Conservation (phyloP, 2,329 filamentous ascomycete genomes). For the Stagonosporopsis rhizophila region DNA sequence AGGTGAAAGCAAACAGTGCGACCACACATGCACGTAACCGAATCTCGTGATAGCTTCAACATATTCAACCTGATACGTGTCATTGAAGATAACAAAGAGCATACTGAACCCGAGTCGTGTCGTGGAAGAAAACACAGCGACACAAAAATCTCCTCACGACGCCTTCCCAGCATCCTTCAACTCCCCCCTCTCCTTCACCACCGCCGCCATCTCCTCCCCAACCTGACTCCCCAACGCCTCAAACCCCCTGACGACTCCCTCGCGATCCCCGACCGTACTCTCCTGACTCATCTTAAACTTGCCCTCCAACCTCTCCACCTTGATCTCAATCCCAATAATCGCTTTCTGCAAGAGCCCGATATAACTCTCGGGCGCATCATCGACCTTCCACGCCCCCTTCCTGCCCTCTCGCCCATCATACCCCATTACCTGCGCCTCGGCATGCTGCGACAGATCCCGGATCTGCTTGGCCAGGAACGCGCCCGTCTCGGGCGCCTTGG, state of each 20-base stretch:
- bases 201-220: conserved; percentile 37
- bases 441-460: conserved; percentile 58
- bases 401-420: conserved; percentile 51
- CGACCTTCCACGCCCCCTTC: conserved; percentile 61
- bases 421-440: conserved; percentile 65
- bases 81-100: too few relatives aligned
- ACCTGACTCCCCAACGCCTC: conserved; percentile 51
- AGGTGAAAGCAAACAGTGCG: neutral
- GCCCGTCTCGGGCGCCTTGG: conserved; percentile 54
- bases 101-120: too few relatives aligned
- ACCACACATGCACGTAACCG: too few relatives aligned
- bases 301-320: conserved; percentile 31
- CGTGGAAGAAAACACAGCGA: too few relatives aligned
- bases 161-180: neutral
- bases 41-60: too few relatives aligned
- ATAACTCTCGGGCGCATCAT: conserved; percentile 64
- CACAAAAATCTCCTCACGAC: neutral
- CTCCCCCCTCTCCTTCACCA: conserved; percentile 41
- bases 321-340: conserved; percentile 37
- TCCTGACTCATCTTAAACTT: conserved; percentile 43
- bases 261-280: conserved; percentile 31
- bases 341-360: conserved; percentile 50
- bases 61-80: too few relatives aligned
- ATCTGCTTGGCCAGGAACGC: conserved; percentile 62
- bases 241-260: conserved; percentile 66